Conservation (phyloP, 768 basidiomycete species). For the Cubamyces sp. region DNA sequence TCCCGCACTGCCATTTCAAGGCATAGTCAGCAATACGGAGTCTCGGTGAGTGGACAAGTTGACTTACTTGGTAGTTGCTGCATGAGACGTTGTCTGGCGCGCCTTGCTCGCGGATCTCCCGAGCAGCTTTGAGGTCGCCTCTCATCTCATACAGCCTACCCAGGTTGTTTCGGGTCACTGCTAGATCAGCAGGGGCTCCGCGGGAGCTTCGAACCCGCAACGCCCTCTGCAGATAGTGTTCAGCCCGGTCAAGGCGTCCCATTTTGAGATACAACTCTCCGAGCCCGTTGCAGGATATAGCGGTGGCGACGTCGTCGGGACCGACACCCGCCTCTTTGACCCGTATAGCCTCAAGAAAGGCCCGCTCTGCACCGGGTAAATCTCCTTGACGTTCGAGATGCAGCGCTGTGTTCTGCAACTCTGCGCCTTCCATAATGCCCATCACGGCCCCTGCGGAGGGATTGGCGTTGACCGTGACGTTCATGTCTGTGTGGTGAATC, state of each 20-base stretch:
- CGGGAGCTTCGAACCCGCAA: conserved; percentile 32
- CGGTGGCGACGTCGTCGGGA: conserved; percentile 24
- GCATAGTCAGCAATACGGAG: not conserved
- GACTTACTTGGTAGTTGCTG: conserved; percentile 33
- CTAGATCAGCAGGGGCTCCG: conserved; percentile 37
- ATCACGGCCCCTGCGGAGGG: conserved; percentile 6
- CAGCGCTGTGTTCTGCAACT: conserved; percentile 30
- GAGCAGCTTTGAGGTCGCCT: conserved; percentile 38
- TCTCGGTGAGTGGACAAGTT: not conserved
- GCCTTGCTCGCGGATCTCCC: conserved; percentile 34
- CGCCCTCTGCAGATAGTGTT: conserved; percentile 40
- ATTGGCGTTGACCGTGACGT: conserved; percentile 12
- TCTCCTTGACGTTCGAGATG: conserved; percentile 30
- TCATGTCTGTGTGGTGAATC: not conserved
- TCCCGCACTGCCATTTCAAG: not conserved
- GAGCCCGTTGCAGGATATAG: conserved; percentile 39
- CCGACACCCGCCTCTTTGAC: conserved; percentile 35
- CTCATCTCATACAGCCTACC: conserved; percentile 41
- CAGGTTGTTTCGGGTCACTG: conserved; percentile 43
- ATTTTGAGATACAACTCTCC: conserved; percentile 43
- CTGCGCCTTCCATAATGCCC: conserved; percentile 23
- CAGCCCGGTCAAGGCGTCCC: conserved; percentile 41
- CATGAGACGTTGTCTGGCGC: conserved; percentile 35
- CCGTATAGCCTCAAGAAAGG: conserved; percentile 38
- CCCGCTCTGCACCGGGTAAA: conserved; percentile 34